Evolutionary conservation across 2,329 filamentous ascomycete species (phyloP).

Genomic region (Scytalidium sp.): DNA sequence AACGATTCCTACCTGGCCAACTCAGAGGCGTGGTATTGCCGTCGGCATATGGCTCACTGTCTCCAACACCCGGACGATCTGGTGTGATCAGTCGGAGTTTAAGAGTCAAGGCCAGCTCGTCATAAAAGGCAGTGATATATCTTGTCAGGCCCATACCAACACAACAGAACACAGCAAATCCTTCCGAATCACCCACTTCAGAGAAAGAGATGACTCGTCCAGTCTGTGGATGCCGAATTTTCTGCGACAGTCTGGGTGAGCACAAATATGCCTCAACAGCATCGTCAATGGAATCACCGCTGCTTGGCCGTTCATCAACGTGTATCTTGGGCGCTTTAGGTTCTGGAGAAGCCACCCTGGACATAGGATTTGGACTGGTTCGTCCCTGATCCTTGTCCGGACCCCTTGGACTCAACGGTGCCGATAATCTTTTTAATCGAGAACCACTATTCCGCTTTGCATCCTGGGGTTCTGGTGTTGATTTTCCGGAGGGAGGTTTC

Average conservation of each 20-base stretch:
- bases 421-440: constrained; percentile 56
- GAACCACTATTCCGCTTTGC: constrained; percentile 53
- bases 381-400: constrained; percentile 28
- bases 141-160: constrained; percentile 96
- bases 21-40: constrained; percentile 81
- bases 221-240: constrained; percentile 79
- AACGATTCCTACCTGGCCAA: constrained; percentile 80
- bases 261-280: constrained; percentile 83
- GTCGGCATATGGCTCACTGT: constrained; percentile 81
- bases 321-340: constrained; percentile 21
- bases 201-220: constrained; percentile 92
- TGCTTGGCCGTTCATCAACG: constrained; percentile 70
- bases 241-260: constrained; percentile 82
- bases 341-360: constrained; percentile 22
- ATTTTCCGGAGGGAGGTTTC: constrained; percentile 43
- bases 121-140: constrained; percentile 96
- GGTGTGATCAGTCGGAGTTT: constrained; percentile 89
- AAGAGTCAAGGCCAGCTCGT: constrained; percentile 85
- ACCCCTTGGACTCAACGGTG: constrained; percentile 33
- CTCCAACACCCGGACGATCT: constrained; percentile 90
- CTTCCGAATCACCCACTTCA: constrained; percentile 89
- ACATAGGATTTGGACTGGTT: constrained; percentile 32
- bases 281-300: constrained; percentile 83
- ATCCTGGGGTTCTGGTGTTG: constrained; percentile 46
- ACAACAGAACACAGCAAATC: constrained; percentile 91